Base-by-base conservation (phyloP, 306 rosid genomes). In the Adenanthera pavonina region DNA sequence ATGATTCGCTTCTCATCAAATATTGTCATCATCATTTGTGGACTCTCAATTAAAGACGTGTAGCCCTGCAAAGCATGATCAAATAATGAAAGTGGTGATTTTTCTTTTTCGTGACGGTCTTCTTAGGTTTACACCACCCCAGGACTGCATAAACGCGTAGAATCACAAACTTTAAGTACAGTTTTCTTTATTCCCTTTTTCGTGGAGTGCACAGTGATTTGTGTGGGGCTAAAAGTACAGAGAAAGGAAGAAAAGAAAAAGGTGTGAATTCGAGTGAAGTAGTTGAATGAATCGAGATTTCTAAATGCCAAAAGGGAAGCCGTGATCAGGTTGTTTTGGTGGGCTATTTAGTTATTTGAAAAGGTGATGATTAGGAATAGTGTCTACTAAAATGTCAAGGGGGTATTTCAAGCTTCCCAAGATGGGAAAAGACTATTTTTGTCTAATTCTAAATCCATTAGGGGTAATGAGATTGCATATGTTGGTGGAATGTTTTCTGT, bases 41-140 rank as follows among this genome's bases (percentile, higher is more conserved):
- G 84, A 66, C 85, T 59, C 78, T 59, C 53, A 78, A 80, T 62
- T 71, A 81, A 82, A 82, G 68, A 46, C 19, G 44, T 64, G 79
- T 76, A 71, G 43, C 51, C 68, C 64, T 62, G 43, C 20, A 57
- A 20, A 78, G 56, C 84, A 41, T 81, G 60, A 75, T 65, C 76
- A 72, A 66, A 59, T 68, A 16, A 25, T 10, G 56, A 69, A 5
- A 46, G 20, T 19, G 40, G 35, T 43, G n/a, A 43, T 33, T 41
- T 48, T 15, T 51, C 15, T 8, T 46, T 56, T 6, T 7, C n/a
- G 69, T 7, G 20, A 17, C 11, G 17, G 48, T 65, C 16, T 19
- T 41, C 16, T 62, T 53, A 46, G 67, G 33, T 60, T 36, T 54
- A 10, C 68, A 6, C 11, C 7, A 33, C 59, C 74, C 30, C 48